Evolutionary conservation across 129 eudicot genomes (phyloP), one percentile per base, ranked within the genome.

Genomic region (Artemisia annua): DNA sequence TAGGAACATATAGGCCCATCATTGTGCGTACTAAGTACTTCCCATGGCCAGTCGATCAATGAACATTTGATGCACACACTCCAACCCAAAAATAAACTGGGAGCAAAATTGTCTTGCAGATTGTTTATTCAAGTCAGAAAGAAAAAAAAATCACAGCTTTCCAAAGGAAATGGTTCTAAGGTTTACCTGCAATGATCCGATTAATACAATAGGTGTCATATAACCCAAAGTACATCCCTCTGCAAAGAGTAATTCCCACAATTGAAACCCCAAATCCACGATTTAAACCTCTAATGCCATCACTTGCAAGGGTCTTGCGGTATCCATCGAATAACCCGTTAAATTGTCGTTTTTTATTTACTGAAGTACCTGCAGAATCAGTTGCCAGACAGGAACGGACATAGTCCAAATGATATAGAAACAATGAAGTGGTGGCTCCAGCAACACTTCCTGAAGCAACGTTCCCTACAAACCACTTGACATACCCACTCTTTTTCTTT

Each of bases 191-290:
- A 90, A 73, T 5, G 89, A 73, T 70, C 97, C 99, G 62, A 91
- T 87, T 82, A 95, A 83, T 48, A 95, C 87, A 65, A 86, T 62
- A 14, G 22, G 22, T 20, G 82, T 95, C 99, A 39, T 90, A 95
- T 57, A 95, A 75, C 69, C 99, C 99, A 75, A 95, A 95, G 67
- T 90, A 95, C 94, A 95, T 82, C 70, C 99, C 99, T 66, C 99
- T 83, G 70, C 91, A 95, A 15, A 95, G 89, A 55, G 99, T 95
- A 13, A 95, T 95, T 76, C 99, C 99, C 68, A 88, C 72, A 17
- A 95, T 88, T 76, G 97, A 95, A 67, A 63, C 90, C 89, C n/a
- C n/a, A n/a, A 95, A 95, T 20, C 99, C 99, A 17, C 99, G 89
- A 66, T 91, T 88, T 32, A 95, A 88, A 7, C 99, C 99, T 10